Evolutionary conservation across 257 asterid genomes (phyloP).

Genomic region (Jacaranda copaia): DNA sequence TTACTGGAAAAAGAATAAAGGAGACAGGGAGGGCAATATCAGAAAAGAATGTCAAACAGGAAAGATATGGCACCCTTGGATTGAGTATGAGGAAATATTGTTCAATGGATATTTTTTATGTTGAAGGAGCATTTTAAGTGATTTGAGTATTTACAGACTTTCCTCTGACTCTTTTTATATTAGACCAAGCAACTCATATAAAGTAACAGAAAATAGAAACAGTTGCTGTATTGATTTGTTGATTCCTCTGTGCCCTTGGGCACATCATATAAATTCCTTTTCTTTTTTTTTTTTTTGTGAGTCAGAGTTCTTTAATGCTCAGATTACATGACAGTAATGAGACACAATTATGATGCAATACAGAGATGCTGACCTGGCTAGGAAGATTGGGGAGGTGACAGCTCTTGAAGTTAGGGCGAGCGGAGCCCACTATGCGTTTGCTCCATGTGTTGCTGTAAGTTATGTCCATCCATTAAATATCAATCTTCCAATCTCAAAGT

Average conservation of each 20-base stretch:
- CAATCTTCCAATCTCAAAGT: slow-evolving; percentile 16
- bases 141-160: slow-evolving; percentile 3
- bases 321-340: slow-evolving; percentile 21
- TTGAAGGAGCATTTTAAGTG: neutral
- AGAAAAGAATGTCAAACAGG: slow-evolving; percentile 1
- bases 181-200: slow-evolving; percentile 9
- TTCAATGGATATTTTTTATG: slow-evolving; percentile 9
- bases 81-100: neutral
- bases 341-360: slow-evolving; percentile 21
- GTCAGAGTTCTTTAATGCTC: slow-evolving; percentile 26
- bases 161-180: slow-evolving; percentile 9
- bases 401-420: slow-evolving; percentile 97
- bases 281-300: neutral
- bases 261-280: slow-evolving; percentile 10
- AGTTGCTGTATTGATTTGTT: slow-evolving; percentile 15
- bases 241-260: slow-evolving; percentile 9
- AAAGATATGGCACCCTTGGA: slow-evolving; percentile 11
- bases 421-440: slow-evolving; percentile 89
- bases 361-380: slow-evolving; percentile 69
- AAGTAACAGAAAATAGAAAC: slow-evolving; percentile 20
- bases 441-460: slow-evolving; percentile 99
- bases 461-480: slow-evolving; percentile 8
- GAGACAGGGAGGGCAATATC: neutral
- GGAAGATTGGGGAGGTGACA: slow-evolving; percentile 85
- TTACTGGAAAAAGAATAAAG: slow-evolving; percentile 20